Evolutionary conservation across 2,329 filamentous ascomycete genomes (phyloP).

Genomic region (Hymenoscyphus infarciens): DNA sequence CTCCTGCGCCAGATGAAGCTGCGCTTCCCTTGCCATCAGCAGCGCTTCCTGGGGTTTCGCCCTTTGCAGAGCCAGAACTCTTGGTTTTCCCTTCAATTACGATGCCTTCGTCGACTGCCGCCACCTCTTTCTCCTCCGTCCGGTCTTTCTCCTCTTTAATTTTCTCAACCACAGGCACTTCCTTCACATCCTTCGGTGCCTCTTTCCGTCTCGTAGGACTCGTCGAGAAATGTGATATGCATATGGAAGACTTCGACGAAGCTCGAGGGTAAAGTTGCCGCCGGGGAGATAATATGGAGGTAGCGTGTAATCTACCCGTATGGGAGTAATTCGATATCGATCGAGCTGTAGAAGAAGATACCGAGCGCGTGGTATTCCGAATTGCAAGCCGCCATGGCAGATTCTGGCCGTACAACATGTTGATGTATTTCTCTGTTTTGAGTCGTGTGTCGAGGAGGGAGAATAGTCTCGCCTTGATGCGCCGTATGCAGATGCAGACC

Average conservation of each 20-base stretch:
- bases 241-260: slow-evolving; percentile 50
- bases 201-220: slow-evolving; percentile 50
- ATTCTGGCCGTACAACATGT: slow-evolving; percentile 62
- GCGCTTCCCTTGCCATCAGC: slow-evolving; percentile 30
- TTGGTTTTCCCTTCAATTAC: slow-evolving; percentile 39
- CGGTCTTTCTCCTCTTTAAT: slow-evolving; percentile 41
- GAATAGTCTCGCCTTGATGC: slow-evolving; percentile 3
- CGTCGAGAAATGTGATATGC: slow-evolving; percentile 45
- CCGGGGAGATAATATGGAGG: slow-evolving; percentile 16
- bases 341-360: slow-evolving; percentile 18
- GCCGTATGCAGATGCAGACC: slow-evolving; percentile 10
- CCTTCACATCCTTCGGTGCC: slow-evolving; percentile 38
- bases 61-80: slow-evolving; percentile 22
- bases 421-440: slow-evolving; percentile 13
- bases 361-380: slow-evolving; percentile 26
- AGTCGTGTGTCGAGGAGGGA: not conserved
- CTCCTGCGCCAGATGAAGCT: slow-evolving; percentile 26
- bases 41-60: slow-evolving; percentile 24
- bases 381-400: slow-evolving; percentile 61
- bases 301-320: slow-evolving; percentile 27
- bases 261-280: slow-evolving; percentile 49
- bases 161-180: slow-evolving; percentile 36
- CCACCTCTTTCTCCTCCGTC: slow-evolving; percentile 33
- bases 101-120: slow-evolving; percentile 42
- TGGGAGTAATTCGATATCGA: slow-evolving; percentile 5